Evolutionary conservation across 495 filamentous ascomycete genomes (phyloP).

Genomic region (Hypoxylon fragiforme): DNA sequence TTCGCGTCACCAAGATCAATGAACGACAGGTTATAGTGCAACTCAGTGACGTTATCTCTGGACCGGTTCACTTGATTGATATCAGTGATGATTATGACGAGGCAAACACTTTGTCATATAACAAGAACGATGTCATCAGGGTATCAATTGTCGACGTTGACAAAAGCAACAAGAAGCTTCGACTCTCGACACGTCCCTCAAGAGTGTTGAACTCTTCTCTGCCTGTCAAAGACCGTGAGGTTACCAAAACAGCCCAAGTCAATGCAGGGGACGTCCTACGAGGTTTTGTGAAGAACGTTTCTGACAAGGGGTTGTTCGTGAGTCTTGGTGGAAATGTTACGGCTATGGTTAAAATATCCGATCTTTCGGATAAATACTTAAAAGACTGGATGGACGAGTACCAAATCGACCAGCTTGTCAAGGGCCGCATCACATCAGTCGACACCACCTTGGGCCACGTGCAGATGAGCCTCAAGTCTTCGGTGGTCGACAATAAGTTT

Average conservation of each 20-base stretch:
- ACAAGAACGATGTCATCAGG: slow-evolving; percentile 82
- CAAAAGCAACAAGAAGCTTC: slow-evolving; percentile 76
- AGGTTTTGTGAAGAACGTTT: slow-evolving; percentile 85
- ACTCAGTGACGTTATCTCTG: slow-evolving; percentile 74
- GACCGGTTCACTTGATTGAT: slow-evolving; percentile 74
- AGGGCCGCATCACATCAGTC: slow-evolving; percentile 74
- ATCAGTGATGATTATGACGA: slow-evolving; percentile 84
- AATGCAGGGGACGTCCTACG: slow-evolving; percentile 79
- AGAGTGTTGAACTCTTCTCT: slow-evolving; percentile 84
- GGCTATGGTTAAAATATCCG: slow-evolving; percentile 78
- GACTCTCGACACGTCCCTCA: slow-evolving; percentile 82
- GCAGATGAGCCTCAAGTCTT: slow-evolving; percentile 84
- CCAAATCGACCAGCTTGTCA: slow-evolving; percentile 83
- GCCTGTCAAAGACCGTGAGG: slow-evolving; percentile 78
- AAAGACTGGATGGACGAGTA: slow-evolving; percentile 96
- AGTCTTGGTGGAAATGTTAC: slow-evolving; percentile 76
- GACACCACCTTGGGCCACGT: slow-evolving; percentile 67
- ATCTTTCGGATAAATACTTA: slow-evolving; percentile 85
- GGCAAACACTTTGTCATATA: slow-evolving; percentile 60
- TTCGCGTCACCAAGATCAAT: slow-evolving; percentile 81
- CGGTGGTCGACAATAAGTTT: slow-evolving; percentile 78
- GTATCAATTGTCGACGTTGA: slow-evolving; percentile 83
- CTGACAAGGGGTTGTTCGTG: slow-evolving; percentile 85
- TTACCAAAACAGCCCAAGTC: slow-evolving; percentile 67
- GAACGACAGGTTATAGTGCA: slow-evolving; percentile 83